Evolutionary conservation across 2,329 filamentous ascomycete genomes (phyloP), one percentile per base, ranked within the genome.

Genomic region (Fusarium domesticum): DNA sequence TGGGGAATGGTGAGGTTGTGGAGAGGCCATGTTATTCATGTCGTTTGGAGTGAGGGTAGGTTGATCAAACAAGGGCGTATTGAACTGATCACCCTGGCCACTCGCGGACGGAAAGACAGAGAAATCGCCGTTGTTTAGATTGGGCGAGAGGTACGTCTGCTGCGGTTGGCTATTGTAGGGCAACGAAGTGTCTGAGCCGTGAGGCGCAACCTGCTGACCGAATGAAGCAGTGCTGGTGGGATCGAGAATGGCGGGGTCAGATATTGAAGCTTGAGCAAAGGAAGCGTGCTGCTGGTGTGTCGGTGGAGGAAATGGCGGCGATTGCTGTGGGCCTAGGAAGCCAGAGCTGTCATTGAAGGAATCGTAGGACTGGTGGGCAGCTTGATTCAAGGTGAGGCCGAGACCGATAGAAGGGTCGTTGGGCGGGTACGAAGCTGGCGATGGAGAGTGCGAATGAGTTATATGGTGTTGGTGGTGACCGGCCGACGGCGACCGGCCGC

Each of bases 371-470:
- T 70, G 69, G 4, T 64, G 64, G 33, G 54, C 57, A 34, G 58
- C 71, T 59, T 75, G 71, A 64, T 84, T 77, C 56, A 84, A 69
- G 51, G 69, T 77, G 60, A 85, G 73, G 61, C 79, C 80, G 55
- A 83, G 72, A 58, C 76, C 76, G 58, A 75, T 70, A 40, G 70
- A 72, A 57, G 67, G 60, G 45, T 74, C 67, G 62, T 73, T 73
- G 35, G 62, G 52, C 63, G 74, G 70, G 63, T 75, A 72, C 60
- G 76, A 78, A 58, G 73, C 73, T 67, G 77, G 78, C 63, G 81
- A 80, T 58, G 81, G 79, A 59, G 83, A 84, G 66, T 81, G 81
- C 56, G 72, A 77, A 65, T 81, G 80, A 66, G 77, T 85, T 84
- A 86, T 84, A 83, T 81, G 75, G 71, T 72, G 65, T 63, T 68